phyloP scores from a whole-genome alignment of 225 moss, liverwort and hornwort genomes.

The Takakia lepidozioides region DNA sequence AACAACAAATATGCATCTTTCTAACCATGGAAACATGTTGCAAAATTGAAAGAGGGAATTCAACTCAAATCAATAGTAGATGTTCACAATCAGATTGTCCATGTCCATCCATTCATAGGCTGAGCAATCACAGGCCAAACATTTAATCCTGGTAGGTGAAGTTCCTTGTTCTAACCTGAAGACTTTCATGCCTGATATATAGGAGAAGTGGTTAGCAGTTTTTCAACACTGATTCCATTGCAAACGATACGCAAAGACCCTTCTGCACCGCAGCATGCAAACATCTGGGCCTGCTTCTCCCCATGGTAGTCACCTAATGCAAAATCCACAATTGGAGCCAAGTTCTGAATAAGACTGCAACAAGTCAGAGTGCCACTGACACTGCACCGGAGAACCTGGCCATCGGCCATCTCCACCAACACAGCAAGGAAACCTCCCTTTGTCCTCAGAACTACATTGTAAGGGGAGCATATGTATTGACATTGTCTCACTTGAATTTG shows the following conservation, averaged over 20 bases:
- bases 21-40: no score
- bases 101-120: no score
- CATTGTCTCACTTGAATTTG: conserved; percentile 57
- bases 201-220: conserved; percentile 79
- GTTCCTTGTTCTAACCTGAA: no score
- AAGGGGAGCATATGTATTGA: conserved; percentile 74
- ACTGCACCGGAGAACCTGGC: conserved; percentile 65
- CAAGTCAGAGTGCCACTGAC: conserved; percentile 55
- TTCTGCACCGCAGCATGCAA: conserved; percentile 93
- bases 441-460: conserved; percentile 75
- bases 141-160: no score
- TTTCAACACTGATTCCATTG: conserved; percentile 94
- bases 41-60: no score
- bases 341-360: conserved; percentile 68
- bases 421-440: conserved; percentile 82
- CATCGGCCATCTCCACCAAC: conserved; percentile 93
- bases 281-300: conserved; percentile 98
- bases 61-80: no score
- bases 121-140: no score
- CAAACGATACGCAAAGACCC: conserved; percentile 88
- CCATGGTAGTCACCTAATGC: conserved; percentile 85
- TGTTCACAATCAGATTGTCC: no score
- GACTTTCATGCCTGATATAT: conserved; percentile 51
- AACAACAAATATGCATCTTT: no score
- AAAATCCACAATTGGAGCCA: conserved; percentile 89